Base-by-base conservation (phyloP, 495 filamentous ascomycete species). In the Annulohypoxylon maeteangense region DNA sequence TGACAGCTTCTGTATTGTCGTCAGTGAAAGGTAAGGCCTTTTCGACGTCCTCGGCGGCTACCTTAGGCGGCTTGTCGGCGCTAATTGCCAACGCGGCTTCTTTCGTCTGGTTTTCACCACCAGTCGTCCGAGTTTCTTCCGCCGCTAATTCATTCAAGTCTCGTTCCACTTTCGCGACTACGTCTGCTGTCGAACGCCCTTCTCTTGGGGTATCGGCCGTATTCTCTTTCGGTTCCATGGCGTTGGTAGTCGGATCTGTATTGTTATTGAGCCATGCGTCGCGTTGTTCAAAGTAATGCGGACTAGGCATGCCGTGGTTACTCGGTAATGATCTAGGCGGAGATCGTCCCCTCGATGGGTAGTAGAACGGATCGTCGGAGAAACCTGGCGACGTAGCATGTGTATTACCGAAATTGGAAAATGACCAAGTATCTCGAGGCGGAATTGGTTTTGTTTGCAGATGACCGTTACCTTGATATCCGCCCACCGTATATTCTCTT, bases 301-400 rank as follows among this genome's bases (percentile, higher is more conserved):
- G 66, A 18, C 64, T 64, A 64, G 72, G 76, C 31, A 68, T 72
- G 50, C 67, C 78, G 44, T 78, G 70, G 68, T 84, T 76, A 38
- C 78, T 79, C 50, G 81, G 81, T 48, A 78, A 63, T 22, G 82
- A 82, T 31, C 81, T 83, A 3, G 82, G 79, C 0, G 83, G 82
- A 22, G 83, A 85, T 55, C 83, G 76, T 14, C 83, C 83, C 23
- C 83, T 70, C 23, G 72, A 66, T 16, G 80, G 81, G 42, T 83
- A 83, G 63, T 78, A 80, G 59, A 50, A 75, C 10, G 74, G 55
- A 1, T 81, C 80, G 7, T 81, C 78, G 4, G 75, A 63, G n/a
- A 73, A 56, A 23, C 59, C 68, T 18, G 70, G 68, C 34, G 75
- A 68, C 40, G 68, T 66, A 44, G 62, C 50, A 60, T 72, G 74